Evolutionary conservation across 2,329 filamentous ascomycete genomes (phyloP), one percentile per base, ranked within the genome.

Genomic region (Dactylellina cionopaga): DNA sequence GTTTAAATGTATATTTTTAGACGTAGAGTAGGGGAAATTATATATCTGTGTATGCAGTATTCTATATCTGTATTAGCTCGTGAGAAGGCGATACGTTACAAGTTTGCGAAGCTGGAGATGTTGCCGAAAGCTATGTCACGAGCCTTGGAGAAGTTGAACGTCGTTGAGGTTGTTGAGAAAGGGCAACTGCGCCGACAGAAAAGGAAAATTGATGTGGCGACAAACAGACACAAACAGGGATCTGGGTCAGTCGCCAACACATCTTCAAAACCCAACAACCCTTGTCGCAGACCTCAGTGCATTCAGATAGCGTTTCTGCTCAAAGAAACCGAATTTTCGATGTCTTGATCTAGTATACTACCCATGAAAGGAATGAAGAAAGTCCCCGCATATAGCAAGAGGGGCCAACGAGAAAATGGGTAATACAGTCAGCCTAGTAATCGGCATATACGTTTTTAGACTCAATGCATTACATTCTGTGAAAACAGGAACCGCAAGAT

Each of bases 111-210:
- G 59, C 46, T 54, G 68, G 44, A 58, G 54, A 64, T 31, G 59
- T 47, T 49, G 54, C 41, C 43, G 33, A 46, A 27, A 72, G 59
- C 68, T 65, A 44, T 60, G 68, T 72, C 68, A 72, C 68, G 68
- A 72, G 59, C 68, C 47, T 37, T 11, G 17, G n/a, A 37, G 39
- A 43, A 58, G 19, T 56, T 41, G 41, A 39, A 44, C 13, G 47
- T 54, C 43, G 65, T 72, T 72, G 68, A 72, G 37, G 52, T 72
- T 56, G 60, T 43, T 63, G 51, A 44, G 56, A 46, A 54, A 19
- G 39, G 5, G 49, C 46, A 51, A 37, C 33, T 27, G 59, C 17
- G 24, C 15, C 10, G 24, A 29, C 54, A 27, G 65, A 72, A 52
- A 6, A 5, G 41, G 51, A n/a, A 62, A 56, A 47, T 47, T 22